A percentile compares a stretch with the other conserved stretches of the same genome.
Conservation (phyloP, 371 early-diverging fungal genomes). For the Encephalitozoon intestinalis region DNA sequence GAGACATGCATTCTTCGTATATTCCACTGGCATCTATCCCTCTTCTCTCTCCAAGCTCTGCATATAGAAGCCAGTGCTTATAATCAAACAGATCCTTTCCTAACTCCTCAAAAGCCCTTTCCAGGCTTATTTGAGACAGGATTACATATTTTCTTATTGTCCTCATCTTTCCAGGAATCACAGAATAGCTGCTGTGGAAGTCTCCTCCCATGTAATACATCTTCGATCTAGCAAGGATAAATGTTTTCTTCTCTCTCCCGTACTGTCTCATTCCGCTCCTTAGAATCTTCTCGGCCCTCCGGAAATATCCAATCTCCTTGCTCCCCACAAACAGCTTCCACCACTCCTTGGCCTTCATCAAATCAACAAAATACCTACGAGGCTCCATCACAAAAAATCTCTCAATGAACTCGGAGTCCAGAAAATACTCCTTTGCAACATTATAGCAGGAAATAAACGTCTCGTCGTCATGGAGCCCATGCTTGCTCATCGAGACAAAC, state of each 20-base stretch:
- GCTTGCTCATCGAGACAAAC: neutral
- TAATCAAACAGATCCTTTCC: neutral
- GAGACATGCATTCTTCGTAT: neutral
- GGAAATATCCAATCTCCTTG: neutral
- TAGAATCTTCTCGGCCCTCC: neutral
- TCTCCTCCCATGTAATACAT: neutral
- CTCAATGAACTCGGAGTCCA: neutral
- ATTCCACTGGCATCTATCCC: neutral
- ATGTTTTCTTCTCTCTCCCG: neutral
- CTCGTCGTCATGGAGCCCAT: neutral
- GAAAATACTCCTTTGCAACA: neutral
- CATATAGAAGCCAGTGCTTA: conserved; percentile 3
- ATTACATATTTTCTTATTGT: neutral
- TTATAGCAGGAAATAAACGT: neutral
- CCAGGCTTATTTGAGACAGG: neutral
- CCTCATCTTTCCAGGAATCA: conserved; percentile 1
- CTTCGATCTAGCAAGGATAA: conserved; percentile 13
- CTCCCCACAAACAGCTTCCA: neutral
- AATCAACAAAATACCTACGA: neutral
- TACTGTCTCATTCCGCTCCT: neutral
- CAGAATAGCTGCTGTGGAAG: neutral
- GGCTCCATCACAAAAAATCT: neutral
- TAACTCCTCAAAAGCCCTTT: neutral
- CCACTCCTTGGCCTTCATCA: conserved; percentile 6
- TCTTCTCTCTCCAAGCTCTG: neutral